phyloP scores from a whole-genome alignment of 2,329 filamentous ascomycete genomes.

The Gnomoniopsis sp. region DNA sequence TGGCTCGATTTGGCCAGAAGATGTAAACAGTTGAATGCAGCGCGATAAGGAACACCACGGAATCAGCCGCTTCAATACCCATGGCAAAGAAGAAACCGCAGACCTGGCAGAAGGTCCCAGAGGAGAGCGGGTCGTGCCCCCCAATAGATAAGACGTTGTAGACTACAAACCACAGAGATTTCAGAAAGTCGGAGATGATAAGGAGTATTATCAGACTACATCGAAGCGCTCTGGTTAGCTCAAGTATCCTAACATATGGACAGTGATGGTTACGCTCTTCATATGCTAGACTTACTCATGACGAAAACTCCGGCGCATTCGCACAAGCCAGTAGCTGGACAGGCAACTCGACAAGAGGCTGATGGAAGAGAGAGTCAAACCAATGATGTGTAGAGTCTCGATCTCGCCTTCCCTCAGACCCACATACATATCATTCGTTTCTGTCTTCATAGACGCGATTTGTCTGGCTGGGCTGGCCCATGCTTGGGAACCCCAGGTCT shows the following conservation, averaged over 20 bases:
- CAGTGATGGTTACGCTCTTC: no score
- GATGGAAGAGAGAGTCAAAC: conserved; percentile 41
- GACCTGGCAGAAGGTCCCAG: conserved; percentile 60
- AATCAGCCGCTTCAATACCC: conserved; percentile 68
- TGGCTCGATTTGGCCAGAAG: conserved; percentile 49
- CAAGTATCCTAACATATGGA: conserved; percentile 4
- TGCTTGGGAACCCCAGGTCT: neutral
- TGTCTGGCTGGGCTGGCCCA: neutral
- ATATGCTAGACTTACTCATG: conserved; percentile 57
- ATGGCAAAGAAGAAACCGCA: conserved; percentile 65
- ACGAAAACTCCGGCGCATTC: conserved; percentile 71
- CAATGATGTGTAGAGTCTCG: conserved; percentile 32
- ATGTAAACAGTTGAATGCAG: conserved; percentile 71
- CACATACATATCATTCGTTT: neutral
- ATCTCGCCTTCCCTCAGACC: neutral
- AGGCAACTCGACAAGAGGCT: conserved; percentile 55
- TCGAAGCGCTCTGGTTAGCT: conserved; percentile 19
- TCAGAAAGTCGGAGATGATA: conserved; percentile 69
- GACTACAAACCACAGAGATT: conserved; percentile 65
- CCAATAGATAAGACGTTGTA: conserved; percentile 59
- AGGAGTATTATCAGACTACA: conserved; percentile 69
- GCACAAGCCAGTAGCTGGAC: conserved; percentile 68
- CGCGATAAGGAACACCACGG: conserved; percentile 69
- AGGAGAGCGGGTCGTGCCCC: conserved; percentile 44
- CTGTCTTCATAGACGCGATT: neutral